Base-by-base conservation (phyloP, 2,329 filamentous ascomycete species). In the Cladosporium halotolerans region DNA sequence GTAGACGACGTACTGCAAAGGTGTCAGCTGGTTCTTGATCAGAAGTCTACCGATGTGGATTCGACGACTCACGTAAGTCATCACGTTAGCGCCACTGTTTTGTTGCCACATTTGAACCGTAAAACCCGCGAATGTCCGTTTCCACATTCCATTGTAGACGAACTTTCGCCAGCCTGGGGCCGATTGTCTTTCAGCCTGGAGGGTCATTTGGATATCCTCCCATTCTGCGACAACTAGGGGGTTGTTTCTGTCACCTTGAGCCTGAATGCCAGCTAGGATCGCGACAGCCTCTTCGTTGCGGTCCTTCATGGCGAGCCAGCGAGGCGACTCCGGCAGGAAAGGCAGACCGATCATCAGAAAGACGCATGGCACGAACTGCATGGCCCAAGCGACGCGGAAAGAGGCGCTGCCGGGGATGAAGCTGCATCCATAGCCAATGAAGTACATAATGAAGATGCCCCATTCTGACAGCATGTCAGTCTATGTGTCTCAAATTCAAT, bases 1-100 rank as follows among this genome's bases (percentile, higher is more conserved):
- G 63, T 81, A 83, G 3, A 80, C 77, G 55, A 83, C 76, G 54
- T 84, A 83, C 65, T 82, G 81, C 60, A 78, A 76, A 42, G 78
- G 78, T 2, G 80, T 76, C 28, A 46, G 44, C 31, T 38, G 18
- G 3, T 2, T 18, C 23, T 28, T 28, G 23, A 7, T 28, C 1
- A 7, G 23, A 28, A 3, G 7, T 28, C 23, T 5, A 28, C 7
- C 2, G 23, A 7, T 2, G 23, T 32, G 10, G 31, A 2, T 19
- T 10, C 4, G 14, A n/a, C 50, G 8, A 41, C 47, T 45, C 19
- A 41, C 40, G 46, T 56, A 55, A 9, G 62, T 67, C 60, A 66
- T 66, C 2, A 63, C 60, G 18, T 65, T 62, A 6, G 59, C 60
- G 28, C 73, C 75, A 13, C 60, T 62, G 6, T 76, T 64, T 50